Evolutionary conservation across 257 asterid genomes (phyloP), one percentile per base, ranked within the genome.

Genomic region (Gentiana dahurica): DNA sequence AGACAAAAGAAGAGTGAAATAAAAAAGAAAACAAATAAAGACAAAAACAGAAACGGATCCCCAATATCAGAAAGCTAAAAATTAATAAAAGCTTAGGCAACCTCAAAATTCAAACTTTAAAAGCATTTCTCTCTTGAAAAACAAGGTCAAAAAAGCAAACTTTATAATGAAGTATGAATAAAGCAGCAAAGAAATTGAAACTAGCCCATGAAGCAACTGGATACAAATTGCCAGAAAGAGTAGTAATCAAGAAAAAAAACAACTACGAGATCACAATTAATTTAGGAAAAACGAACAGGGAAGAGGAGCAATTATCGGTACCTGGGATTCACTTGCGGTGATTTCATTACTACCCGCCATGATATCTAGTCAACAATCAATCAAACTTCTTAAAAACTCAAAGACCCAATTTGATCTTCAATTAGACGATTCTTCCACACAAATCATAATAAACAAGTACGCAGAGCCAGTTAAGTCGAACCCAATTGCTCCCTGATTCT

Each of bases 291-390:
- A 41, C 6, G n/a, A 36, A 48, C 52, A n/a, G 6, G n/a, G 3
- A 45, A 37, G 5, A 4, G 2, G 39, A 36, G 45, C 34, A 39
- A 45, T 32, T 33, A 34, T n/a, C 5, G 2, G 50, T 54, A 72
- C 73, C 77, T 67, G 63, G 44, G 70, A 67, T 60, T 78, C 79
- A 55, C 51, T 78, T 6, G 65, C 70, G 72, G 68, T 74, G 67
- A 78, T 64, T 56, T 71, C 81, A 58, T 74, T 71, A 66, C 72
- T 71, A 35, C 78, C 81, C 37, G 76, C 84, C 84, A 78, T 78
- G 39, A 51, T 36, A 12, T 39, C 37, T 12, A 3, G 6, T 41
- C 46, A 41, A 41, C 9, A 32, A 7, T 41, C 46, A 36, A 49
- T 60, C 11, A 36, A 45, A 33, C 34, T n/a, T 47, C 32, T 5